phyloP scores from a whole-genome alignment of 129 eudicot genomes.

The Ambrosia artemisiifolia region DNA sequence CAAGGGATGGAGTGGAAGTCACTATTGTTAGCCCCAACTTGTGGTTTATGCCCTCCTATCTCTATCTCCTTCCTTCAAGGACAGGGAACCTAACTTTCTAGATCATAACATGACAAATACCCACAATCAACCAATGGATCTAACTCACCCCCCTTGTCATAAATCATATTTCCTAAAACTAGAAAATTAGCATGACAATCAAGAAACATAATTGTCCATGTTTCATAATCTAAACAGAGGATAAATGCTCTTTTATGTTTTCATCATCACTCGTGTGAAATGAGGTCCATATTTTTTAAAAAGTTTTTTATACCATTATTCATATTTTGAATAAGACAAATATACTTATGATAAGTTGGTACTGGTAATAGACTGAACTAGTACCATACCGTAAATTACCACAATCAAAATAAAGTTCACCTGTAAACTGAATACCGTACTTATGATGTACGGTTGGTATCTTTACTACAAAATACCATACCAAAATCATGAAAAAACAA shows the following conservation, averaged over 20 bases:
- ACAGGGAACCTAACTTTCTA: slow-evolving; percentile 30
- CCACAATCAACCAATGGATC: neutral
- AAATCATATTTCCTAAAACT: slow-evolving; percentile 12
- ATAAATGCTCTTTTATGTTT: neutral
- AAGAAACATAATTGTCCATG: neutral
- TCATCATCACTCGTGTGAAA: neutral
- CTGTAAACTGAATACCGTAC: too few relatives aligned
- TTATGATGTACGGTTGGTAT: too few relatives aligned
- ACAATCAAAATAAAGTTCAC: too few relatives aligned
- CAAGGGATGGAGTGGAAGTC: slow-evolving; percentile 34
- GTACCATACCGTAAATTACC: too few relatives aligned
- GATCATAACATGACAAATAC: slow-evolving; percentile 3
- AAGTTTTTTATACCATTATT: too few relatives aligned
- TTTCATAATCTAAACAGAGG: neutral
- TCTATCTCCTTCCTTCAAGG: slow-evolving; percentile 31
- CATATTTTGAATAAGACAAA: too few relatives aligned
- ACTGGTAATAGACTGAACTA: too few relatives aligned
- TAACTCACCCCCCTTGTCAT: neutral
- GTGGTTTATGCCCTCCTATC: slow-evolving; percentile 8
- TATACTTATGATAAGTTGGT: too few relatives aligned
- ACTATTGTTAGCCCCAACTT: slow-evolving; percentile 25
- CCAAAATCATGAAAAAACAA: too few relatives aligned
- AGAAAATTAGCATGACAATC: slow-evolving; percentile 3
- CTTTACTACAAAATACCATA: too few relatives aligned
- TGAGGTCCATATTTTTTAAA: neutral